phyloP scores from a whole-genome alignment of 331 rosid species.

The Quercus phellos region DNA sequence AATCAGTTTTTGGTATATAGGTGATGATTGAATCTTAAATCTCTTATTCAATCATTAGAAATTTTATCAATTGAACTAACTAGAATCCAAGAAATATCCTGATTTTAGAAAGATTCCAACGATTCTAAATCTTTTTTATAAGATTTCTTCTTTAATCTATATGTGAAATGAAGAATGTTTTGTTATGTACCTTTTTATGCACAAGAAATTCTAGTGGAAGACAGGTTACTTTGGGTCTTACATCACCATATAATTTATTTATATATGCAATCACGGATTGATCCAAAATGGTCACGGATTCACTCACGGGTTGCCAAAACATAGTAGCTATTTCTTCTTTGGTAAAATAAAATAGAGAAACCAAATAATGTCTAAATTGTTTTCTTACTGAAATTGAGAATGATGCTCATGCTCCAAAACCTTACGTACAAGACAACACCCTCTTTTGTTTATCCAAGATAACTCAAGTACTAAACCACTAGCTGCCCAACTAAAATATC shows the following conservation, averaged over 20 bases:
- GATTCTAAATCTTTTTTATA: background rate
- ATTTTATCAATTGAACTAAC: too few species aligned
- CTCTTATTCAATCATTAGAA: too few species aligned
- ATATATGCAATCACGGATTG: slow-evolving; percentile 5
- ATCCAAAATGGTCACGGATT: slow-evolving; percentile 20
- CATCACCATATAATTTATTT: background rate
- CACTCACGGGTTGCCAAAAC: slow-evolving; percentile 22
- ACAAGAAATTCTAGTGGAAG: background rate
- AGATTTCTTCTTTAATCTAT: background rate
- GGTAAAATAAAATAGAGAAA: background rate
- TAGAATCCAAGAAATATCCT: too few species aligned
- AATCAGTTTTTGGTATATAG: too few species aligned
- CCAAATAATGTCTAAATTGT: background rate
- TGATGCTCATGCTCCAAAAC: background rate
- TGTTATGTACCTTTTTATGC: background rate
- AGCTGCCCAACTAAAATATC: background rate
- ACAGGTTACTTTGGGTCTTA: background rate
- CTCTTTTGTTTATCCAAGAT: background rate
- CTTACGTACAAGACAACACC: background rate
- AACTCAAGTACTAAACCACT: background rate
- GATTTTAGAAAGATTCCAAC: background rate
- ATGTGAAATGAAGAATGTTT: background rate
- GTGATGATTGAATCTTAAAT: too few species aligned
- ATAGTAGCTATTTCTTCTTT: background rate
- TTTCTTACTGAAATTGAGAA: background rate